Base-by-base conservation (phyloP, 2,329 filamentous ascomycete genomes). In the Claviceps quebecensis region DNA sequence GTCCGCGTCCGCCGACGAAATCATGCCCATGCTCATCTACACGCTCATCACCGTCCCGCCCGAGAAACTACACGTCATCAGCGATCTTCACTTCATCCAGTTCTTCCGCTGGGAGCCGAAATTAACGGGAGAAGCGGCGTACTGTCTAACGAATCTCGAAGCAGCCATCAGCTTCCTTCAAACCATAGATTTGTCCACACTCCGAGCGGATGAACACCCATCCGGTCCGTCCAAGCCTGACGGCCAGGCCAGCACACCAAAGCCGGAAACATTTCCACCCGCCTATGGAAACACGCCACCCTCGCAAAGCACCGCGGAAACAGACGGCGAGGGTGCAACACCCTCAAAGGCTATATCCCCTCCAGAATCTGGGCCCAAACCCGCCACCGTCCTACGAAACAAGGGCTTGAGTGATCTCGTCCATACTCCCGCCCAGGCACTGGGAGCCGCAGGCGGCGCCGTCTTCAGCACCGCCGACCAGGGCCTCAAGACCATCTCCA, bases 21-120 rank as follows among this genome's bases (percentile, higher is more conserved):
- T 98, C 51, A 82, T 98, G 65, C 93, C 93, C 0, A 95, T 95
- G 66, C 76, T 98, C 56, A 98, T 98, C 55, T 98, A 95, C 69
- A 87, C 89, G 0, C 77, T 98, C 54, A 94, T 98, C 63, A 96
- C 89, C 2, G 84, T 90, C 45, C 84, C 88, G 0, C 86, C 90
- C 0, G 86, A 93, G 65, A 80, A 83, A 37, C 83, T 97, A 47
- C 87, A 90, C 65, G 84, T 90, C 51, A 88, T 95, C 61, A 97
- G 91, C 71, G 94, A 98, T 64, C 73, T 94, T n/a, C 81, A 86
- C 59, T 98, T 97, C 64, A 89, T 97, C 57, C 90, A 97, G 63
- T 75, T 86, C 55, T 98, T 98, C 64, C 81, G 93, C 52, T 87
- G 87, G 64, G 80, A 87, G 49, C 83, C 75, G 56, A 95, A 91